A percentile compares a stretch with the other conserved stretches of the same genome.
Conservation (phyloP, 1,139 yeast species). For the Protomyces macrosporus region DNA sequence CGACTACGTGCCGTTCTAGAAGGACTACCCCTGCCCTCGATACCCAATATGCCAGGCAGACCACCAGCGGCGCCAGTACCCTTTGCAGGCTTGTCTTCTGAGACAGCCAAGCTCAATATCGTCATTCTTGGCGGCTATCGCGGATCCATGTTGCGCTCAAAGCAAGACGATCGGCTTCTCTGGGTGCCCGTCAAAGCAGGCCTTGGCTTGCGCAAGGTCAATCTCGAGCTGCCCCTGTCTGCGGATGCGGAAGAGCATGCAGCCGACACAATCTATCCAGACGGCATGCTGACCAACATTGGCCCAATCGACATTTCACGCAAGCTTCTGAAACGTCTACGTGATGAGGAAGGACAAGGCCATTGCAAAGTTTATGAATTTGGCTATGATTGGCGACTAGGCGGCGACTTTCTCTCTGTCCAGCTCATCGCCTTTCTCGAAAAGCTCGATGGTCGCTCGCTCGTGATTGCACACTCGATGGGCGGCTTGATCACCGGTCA, state of each 20-base stretch:
- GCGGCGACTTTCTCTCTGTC: slow-evolving; percentile 52
- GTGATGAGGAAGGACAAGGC: slow-evolving; percentile 32
- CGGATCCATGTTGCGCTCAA: slow-evolving; percentile 72
- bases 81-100: slow-evolving; percentile 12
- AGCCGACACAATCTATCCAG: slow-evolving; percentile 54
- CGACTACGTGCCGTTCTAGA: slow-evolving; percentile 19
- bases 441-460: slow-evolving; percentile 44
- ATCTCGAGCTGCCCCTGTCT: slow-evolving; percentile 65
- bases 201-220: slow-evolving; percentile 57
- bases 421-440: slow-evolving; percentile 50
- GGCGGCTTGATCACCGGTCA: slow-evolving; percentile 84
- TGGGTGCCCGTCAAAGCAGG: slow-evolving; percentile 93
- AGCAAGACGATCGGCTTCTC: slow-evolving; percentile 56
- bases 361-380: slow-evolving; percentile 61
- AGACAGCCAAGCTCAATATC: slow-evolving; percentile 55
- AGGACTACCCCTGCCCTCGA: slow-evolving; percentile 11
- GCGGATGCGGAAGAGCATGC: slow-evolving; percentile 56
- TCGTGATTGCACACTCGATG: slow-evolving; percentile 83
- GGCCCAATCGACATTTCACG: slow-evolving; percentile 83
- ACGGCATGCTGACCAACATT: slow-evolving; percentile 70
- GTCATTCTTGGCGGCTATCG: slow-evolving; percentile 82
- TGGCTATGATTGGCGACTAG: slow-evolving; percentile 88
- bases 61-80: neutral
- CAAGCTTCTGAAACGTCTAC: slow-evolving; percentile 40
- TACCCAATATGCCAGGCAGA: slow-evolving; percentile 1